Evolutionary conservation across 768 basidiomycete species (phyloP), one percentile per base, ranked within the genome.

Genomic region (Hydnum rufescens): DNA sequence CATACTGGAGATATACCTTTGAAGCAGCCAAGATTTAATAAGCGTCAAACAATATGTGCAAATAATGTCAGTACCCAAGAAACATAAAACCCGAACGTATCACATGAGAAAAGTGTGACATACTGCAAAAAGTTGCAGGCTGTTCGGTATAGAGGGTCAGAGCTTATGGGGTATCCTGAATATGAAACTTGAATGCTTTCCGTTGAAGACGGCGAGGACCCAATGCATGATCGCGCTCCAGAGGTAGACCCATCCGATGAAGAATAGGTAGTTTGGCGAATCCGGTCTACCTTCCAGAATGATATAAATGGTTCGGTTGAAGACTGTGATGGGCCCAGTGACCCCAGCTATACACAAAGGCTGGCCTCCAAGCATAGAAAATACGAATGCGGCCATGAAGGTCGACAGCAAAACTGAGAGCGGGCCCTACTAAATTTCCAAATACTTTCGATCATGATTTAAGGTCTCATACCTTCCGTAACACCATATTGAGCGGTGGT

Each of bases 11-110:
- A 59, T 87, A 88, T 8, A 1, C 85, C 57, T 49, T 53, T 19
- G 39, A n/a, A n/a, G n/a, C 44, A 47, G 26, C 26, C 26, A 26
- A 13, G 44, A 8, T 47, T 8, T 25, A 8, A 47, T 28, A 8
- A 6, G 8, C 26, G 44, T 47, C 8, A 8, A 13, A 47, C 32
- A 28, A 23, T 34, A 51, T 31, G 58, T 53, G 46, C 64, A 60
- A 8, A 47, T 26, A 8, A 13, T 6, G 13, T 8, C 6, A 8
- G 16, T 16, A 66, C 84, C 75, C 82, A 88, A 18, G 83, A 81
- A 1, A 92, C 86, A 63, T 89, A 92, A 65, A 89, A 92, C 1
- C 88, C 87, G 58, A 90, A 92, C 0, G 84, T 88, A 58, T 90
- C 87, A 62, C 87, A 90, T 22, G 87, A 80, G 64, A 92, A 90